These are phyloP conservation scores for Tagetes erecta DNA, from an alignment of 129 eudicot species.

Conservation along the genomic window DNA sequence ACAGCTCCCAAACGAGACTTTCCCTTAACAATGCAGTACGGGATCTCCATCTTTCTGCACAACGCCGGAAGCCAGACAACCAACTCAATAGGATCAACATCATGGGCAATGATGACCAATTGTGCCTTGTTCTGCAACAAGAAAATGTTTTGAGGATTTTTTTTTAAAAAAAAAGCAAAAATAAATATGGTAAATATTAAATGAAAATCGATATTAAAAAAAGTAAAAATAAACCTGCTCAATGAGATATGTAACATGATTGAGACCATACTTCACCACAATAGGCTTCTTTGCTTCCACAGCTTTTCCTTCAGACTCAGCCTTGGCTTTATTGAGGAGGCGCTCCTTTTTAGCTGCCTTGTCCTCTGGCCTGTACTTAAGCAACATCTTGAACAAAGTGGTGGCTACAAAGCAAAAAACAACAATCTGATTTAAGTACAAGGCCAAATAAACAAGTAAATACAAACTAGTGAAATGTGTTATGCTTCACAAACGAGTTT, in stretches of 20 bases:
- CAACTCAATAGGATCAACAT: conserved; percentile 63
- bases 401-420: conserved; percentile 47
- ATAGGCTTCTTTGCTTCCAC: conserved; percentile 68
- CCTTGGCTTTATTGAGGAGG: conserved; percentile 65
- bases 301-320: conserved; percentile 76
- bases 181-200: neutral
- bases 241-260: conserved; percentile 64
- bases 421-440: neutral
- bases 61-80: conserved; percentile 14
- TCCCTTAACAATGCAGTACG: conserved; percentile 10
- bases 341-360: conserved; percentile 78
- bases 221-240: conserved; percentile 53
- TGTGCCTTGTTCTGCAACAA: conserved; percentile 67
- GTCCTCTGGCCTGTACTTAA: conserved; percentile 82
- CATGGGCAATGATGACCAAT: conserved; percentile 76
- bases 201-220: neutral
- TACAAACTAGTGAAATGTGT: neutral
- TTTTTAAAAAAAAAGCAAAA: neutral
- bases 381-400: conserved; percentile 77
- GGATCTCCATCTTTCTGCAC: conserved; percentile 18
- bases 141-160: neutral
- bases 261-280: conserved; percentile 28
- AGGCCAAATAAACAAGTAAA: neutral
- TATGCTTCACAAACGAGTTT: neutral
- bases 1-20: conserved; percentile 2